Evolutionary conservation across 345 rosid genomes (phyloP).

Genomic region (Boechera divaricarpa): DNA sequence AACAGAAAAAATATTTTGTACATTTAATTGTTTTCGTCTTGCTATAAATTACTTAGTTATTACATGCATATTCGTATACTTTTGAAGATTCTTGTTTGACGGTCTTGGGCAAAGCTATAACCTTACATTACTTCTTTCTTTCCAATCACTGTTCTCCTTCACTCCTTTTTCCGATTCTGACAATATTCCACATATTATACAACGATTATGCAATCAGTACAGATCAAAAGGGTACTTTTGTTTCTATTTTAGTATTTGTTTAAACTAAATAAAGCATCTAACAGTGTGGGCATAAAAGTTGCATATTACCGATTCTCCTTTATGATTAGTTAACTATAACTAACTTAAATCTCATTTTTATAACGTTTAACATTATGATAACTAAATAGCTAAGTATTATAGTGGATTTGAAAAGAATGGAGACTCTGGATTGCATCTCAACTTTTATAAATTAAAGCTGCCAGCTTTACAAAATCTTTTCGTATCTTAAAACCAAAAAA

Average conservation of each 20-base stretch:
- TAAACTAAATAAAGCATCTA: background rate
- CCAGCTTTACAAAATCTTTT: conserved; percentile 27
- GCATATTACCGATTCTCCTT: conserved; percentile 4
- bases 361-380: background rate
- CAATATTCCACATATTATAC: conserved; percentile 11
- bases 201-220: conserved; percentile 5
- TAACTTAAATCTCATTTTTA: background rate
- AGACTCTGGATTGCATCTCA: conserved; percentile 2
- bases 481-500: background rate
- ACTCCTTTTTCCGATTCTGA: conserved; percentile 36
- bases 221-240: conserved; percentile 32
- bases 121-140: conserved; percentile 30
- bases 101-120: conserved; percentile 21
- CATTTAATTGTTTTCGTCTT: conserved; percentile 10
- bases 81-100: conserved; percentile 39
- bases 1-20: background rate
- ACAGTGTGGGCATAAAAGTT: conserved; percentile 7
- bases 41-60: background rate
- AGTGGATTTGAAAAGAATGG: conserved; percentile 23
- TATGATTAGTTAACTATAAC: conserved; percentile 3
- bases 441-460: conserved; percentile 21
- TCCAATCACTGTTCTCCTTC: conserved; percentile 42
- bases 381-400: background rate
- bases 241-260: conserved; percentile 14
- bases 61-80: conserved; percentile 7